A percentile compares a stretch with the other conserved stretches of the same genome.
Evolutionary conservation across 345 rosid species (phyloP).

Genomic region (Populus tremula): DNA sequence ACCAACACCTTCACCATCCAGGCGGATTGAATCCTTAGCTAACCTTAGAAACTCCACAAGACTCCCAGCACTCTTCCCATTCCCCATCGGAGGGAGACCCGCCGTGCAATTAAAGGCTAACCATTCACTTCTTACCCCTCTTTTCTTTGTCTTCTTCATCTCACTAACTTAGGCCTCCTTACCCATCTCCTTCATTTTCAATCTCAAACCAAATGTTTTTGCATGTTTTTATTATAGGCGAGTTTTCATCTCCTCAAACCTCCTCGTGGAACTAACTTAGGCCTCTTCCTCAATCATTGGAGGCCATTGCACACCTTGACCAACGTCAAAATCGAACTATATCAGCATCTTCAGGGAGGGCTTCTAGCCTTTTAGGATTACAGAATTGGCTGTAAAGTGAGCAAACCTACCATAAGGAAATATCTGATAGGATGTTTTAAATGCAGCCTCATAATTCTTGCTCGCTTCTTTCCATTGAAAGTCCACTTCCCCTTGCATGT

Average conservation of each 20-base stretch:
- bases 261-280: not conserved
- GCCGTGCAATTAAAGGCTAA: slow-evolving; percentile 43
- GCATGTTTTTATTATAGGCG: slow-evolving; percentile 22
- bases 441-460: slow-evolving; percentile 31
- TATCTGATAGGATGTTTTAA: slow-evolving; percentile 39
- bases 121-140: slow-evolving; percentile 21
- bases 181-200: slow-evolving; percentile 29
- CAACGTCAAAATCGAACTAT: slow-evolving; percentile 38
- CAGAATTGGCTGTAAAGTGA: slow-evolving; percentile 46
- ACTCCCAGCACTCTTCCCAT: slow-evolving; percentile 14
- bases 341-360: slow-evolving; percentile 26
- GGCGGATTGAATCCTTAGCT: slow-evolving; percentile 24
- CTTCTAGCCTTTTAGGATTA: slow-evolving; percentile 21
- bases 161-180: slow-evolving; percentile 25
- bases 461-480: slow-evolving; percentile 23
- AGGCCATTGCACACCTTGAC: slow-evolving; percentile 46
- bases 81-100: slow-evolving; percentile 40
- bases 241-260: slow-evolving; percentile 20
- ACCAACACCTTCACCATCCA: not conserved
- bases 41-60: slow-evolving; percentile 24
- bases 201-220: slow-evolving; percentile 23
- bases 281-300: slow-evolving; percentile 35
- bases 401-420: slow-evolving; percentile 42
- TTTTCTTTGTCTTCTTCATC: slow-evolving; percentile 12
- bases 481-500: slow-evolving; percentile 21